Conservation (phyloP, 1,139 yeast genomes). For the Hanseniaspora gamundiae region DNA sequence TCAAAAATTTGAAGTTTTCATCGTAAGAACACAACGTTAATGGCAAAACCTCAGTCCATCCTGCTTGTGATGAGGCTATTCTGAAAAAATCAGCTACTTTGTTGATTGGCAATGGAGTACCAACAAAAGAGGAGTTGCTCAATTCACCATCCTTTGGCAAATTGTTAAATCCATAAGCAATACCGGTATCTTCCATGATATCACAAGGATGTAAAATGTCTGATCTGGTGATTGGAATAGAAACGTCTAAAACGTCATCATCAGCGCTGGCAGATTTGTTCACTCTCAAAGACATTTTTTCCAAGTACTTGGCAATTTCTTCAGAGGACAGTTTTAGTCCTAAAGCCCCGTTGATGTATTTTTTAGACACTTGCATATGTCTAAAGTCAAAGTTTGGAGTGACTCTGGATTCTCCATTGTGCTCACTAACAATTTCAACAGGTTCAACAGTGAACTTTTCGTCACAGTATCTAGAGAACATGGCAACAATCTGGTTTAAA, state of each 20-base stretch:
- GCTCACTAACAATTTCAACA: constrained; percentile 70
- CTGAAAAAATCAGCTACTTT: constrained; percentile 86
- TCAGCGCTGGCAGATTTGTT: constrained; percentile 36
- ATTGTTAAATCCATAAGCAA: constrained; percentile 90
- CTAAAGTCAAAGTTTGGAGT: constrained; percentile 67
- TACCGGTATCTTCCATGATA: constrained; percentile 97
- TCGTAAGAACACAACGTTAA: constrained; percentile 92
- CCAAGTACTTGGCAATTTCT: constrained; percentile 56
- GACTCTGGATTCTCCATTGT: constrained; percentile 64
- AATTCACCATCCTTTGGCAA: constrained; percentile 72
- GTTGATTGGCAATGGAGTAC: constrained; percentile 82
- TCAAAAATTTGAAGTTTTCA: constrained; percentile 84
- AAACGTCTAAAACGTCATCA: constrained; percentile 46
- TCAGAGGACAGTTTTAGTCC: constrained; percentile 64
- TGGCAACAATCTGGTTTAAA: constrained; percentile 82
- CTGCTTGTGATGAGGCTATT: constrained; percentile 84
- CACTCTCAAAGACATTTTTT: constrained; percentile 74
- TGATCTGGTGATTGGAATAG: constrained; percentile 85
- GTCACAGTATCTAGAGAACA: constrained; percentile 82
- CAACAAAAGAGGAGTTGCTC: constrained; percentile 63
- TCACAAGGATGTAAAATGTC: constrained; percentile 97
- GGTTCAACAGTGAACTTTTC: constrained; percentile 82
- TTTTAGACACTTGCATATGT: constrained; percentile 59
- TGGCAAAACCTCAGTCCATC: constrained; percentile 94
- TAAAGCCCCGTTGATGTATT: constrained; percentile 83